phyloP scores from a whole-genome alignment of 345 rosid species.

The Nasturtium officinale region DNA sequence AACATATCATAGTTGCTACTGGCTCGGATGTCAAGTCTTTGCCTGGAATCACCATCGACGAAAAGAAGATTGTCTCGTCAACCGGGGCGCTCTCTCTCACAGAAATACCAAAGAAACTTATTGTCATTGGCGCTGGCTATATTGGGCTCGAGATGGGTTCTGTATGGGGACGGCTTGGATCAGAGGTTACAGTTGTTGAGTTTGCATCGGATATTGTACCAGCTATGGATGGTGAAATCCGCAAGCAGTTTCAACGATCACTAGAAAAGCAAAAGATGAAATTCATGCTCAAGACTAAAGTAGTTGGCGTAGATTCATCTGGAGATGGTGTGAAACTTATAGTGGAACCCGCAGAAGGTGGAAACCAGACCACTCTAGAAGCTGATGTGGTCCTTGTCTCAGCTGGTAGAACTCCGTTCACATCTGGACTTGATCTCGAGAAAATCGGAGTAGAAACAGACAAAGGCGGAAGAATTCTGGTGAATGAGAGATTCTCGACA shows the following conservation, averaged over 20 bases:
- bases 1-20: conserved; percentile 85
- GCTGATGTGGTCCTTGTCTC: conserved; percentile 98
- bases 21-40: conserved; percentile 97
- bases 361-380: conserved; percentile 79
- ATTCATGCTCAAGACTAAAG: conserved; percentile 98
- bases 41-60: conserved; percentile 95
- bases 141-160: conserved; percentile 99
- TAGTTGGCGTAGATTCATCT: conserved; percentile 77
- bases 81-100: conserved; percentile 85
- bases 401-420: conserved; percentile 90
- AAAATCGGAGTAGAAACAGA: conserved; percentile 93
- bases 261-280: conserved; percentile 99
- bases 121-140: conserved; percentile 97
- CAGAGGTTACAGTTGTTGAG: conserved; percentile 98
- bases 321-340: conserved; percentile 81
- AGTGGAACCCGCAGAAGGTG: conserved; percentile 89
- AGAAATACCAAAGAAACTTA: conserved; percentile 88
- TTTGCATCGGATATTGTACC: conserved; percentile 94
- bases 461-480: conserved; percentile 77
- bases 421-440: conserved; percentile 88
- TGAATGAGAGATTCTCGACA: conserved; percentile 75
- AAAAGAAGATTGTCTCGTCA: conserved; percentile 89
- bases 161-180: conserved; percentile 92
- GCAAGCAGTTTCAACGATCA: conserved; percentile 89
- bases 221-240: conserved; percentile 91